These are phyloP conservation scores for Auricularia sp. DNA, from an alignment of 768 basidiomycete species.

Conservation along the genomic window DNA sequence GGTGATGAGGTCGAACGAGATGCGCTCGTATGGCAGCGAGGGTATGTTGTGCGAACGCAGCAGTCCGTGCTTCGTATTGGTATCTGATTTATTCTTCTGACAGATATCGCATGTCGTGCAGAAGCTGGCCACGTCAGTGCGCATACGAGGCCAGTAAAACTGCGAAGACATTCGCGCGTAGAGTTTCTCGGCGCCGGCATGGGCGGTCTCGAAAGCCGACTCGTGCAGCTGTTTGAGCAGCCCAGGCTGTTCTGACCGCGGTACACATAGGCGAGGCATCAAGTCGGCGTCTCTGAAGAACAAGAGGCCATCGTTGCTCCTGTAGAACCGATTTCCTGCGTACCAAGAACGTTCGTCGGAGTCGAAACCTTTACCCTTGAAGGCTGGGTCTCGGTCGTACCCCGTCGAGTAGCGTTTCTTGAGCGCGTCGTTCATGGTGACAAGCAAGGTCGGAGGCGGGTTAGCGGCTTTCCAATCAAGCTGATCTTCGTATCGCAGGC, in stretches of 20 bases:
- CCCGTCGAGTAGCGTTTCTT: too few species aligned
- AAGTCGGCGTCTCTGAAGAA: neutral
- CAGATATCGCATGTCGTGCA: conserved; percentile 10
- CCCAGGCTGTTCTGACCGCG: conserved; percentile 6
- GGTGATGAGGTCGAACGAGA: too few species aligned
- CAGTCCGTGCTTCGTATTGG: neutral
- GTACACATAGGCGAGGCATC: conserved; percentile 18
- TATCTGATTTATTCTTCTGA: conserved; percentile 6
- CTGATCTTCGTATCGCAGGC: too few species aligned
- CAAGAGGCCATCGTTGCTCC: too few species aligned
- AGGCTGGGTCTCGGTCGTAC: too few species aligned
- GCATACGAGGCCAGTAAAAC: conserved; percentile 23
- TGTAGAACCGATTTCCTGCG: too few species aligned
- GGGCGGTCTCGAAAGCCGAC: conserved; percentile 15
- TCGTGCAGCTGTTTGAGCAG: conserved; percentile 9
- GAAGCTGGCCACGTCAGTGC: conserved; percentile 13
- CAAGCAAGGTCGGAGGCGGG: too few species aligned
- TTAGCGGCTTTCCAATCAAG: too few species aligned
- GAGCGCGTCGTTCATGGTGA: too few species aligned
- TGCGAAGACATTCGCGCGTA: conserved; percentile 14
- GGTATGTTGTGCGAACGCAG: neutral
- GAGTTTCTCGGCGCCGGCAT: conserved; percentile 19
- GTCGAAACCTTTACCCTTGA: too few species aligned
- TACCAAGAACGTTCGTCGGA: too few species aligned
- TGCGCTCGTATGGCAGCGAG: too few species aligned